These are phyloP conservation scores for Parasarocladium wereldwijsianum DNA, from an alignment of 2,329 filamentous ascomycete genomes.

Conservation along the genomic window DNA sequence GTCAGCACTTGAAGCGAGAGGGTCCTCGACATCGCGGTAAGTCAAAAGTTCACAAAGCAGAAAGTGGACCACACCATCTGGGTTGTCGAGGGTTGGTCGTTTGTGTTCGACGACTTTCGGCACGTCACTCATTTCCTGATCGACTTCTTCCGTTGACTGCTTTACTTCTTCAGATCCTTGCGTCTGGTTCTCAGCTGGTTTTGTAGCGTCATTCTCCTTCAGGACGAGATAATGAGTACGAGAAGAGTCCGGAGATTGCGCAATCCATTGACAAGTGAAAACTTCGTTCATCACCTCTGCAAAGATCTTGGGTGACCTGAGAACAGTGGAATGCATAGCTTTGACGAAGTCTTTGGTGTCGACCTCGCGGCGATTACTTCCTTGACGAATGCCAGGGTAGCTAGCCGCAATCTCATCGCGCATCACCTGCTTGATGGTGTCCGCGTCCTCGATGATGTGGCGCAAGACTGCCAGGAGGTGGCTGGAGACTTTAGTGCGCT, in stretches of 20 bases:
- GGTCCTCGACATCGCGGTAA: conserved; percentile 81
- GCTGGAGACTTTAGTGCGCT: conserved; percentile 32
- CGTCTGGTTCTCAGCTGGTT: conserved; percentile 5
- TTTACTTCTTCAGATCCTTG: conserved; percentile 31
- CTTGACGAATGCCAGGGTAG: conserved; percentile 44
- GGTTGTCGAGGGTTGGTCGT: conserved; percentile 74
- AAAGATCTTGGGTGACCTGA: conserved; percentile 75
- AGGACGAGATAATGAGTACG: conserved; percentile 17
- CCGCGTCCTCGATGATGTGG: conserved; percentile 88
- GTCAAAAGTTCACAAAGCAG: conserved; percentile 82
- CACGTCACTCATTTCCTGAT: conserved; percentile 47
- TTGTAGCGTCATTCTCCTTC: conserved; percentile 18
- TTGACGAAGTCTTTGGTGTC: conserved; percentile 65
- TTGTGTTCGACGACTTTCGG: conserved; percentile 59
- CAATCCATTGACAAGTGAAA: conserved; percentile 54
- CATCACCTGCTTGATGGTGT: conserved; percentile 84
- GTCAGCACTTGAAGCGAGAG: conserved; percentile 6
- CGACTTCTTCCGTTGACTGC: conserved; percentile 41
- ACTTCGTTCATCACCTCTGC: conserved; percentile 78
- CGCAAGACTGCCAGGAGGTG: conserved; percentile 76
- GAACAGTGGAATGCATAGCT: conserved; percentile 60
- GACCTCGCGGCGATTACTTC: conserved; percentile 25
- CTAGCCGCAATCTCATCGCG: conserved; percentile 70
- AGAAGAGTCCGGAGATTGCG: conserved; percentile 14
- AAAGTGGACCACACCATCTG: conserved; percentile 91